These are phyloP conservation scores for Vicia faba DNA, from an alignment of 306 rosid species.

Conservation along the genomic window DNA sequence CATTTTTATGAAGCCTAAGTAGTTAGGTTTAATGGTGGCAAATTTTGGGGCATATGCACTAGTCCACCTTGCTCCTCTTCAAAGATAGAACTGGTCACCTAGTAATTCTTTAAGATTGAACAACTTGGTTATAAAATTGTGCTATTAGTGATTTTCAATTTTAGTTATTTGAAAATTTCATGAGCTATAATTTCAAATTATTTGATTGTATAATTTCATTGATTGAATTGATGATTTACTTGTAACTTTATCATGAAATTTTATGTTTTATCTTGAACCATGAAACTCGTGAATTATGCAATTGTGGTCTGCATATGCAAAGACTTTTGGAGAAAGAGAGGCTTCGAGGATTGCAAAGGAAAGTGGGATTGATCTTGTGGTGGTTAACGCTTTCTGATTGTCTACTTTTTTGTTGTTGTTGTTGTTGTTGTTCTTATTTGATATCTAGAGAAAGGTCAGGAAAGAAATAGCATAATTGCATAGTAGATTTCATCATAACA, in stretches of 20 bases:
- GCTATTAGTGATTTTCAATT: not conserved
- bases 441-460: too few species aligned
- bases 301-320: constrained; percentile 92
- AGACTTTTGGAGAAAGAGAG: constrained; percentile 72
- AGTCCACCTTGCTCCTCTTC: too few species aligned
- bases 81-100: too few species aligned
- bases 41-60: too few species aligned
- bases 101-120: not conserved
- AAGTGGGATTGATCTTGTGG: constrained; percentile 65
- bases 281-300: constrained; percentile 33
- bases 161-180: not conserved
- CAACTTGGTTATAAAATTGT: too few species aligned
- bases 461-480: too few species aligned
- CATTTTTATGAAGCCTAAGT: too few species aligned
- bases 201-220: too few species aligned
- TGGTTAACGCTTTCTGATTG: constrained; percentile 81
- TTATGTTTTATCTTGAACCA: not conserved
- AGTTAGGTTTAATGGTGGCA: too few species aligned
- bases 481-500: too few species aligned
- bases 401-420: too few species aligned
- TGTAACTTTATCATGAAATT: not conserved
- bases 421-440: too few species aligned
- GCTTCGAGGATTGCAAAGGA: constrained; percentile 74
- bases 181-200: not conserved
- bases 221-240: not conserved